Percentiles rank a stretch among this genome's conserved stretches.
Evolutionary conservation across 2,329 filamentous ascomycete species (phyloP).

Genomic region (Aspergillus latus): DNA sequence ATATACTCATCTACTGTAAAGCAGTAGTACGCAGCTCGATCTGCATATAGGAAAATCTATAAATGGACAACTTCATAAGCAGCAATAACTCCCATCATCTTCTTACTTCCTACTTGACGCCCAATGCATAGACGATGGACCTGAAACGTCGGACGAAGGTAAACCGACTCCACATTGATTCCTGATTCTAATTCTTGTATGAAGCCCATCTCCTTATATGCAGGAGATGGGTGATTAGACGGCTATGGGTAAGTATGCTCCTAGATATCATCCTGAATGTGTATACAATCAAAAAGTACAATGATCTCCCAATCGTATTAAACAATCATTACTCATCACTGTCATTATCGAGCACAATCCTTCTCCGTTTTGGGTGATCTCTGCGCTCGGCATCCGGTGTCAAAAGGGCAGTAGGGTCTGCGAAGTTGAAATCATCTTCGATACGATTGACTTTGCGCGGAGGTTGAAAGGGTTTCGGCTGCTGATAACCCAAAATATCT

Average conservation of each 20-base stretch:
- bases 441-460: constrained; percentile 22
- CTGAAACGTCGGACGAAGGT: no score
- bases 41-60: no score
- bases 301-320: constrained; percentile 10
- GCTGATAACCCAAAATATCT: constrained; percentile 10
- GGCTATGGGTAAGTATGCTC: not conserved
- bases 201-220: no score
- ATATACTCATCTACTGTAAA: not conserved
- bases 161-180: no score
- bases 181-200: no score
- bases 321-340: constrained; percentile 25
- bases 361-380: constrained; percentile 21
- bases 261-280: constrained; percentile 3
- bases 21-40: no score
- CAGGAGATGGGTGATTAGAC: not conserved
- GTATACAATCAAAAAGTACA: constrained; percentile 10
- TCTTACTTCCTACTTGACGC: no score
- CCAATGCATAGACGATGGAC: no score
- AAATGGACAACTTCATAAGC: no score
- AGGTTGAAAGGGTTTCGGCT: constrained; percentile 20
- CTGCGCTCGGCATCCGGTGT: constrained; percentile 19
- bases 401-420: constrained; percentile 29
- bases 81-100: no score
- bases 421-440: constrained; percentile 30
- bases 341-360: constrained; percentile 31